Evolutionary conservation across 1,284 basidiomycete species (phyloP).

Genomic region (Marasmius oreades): DNA sequence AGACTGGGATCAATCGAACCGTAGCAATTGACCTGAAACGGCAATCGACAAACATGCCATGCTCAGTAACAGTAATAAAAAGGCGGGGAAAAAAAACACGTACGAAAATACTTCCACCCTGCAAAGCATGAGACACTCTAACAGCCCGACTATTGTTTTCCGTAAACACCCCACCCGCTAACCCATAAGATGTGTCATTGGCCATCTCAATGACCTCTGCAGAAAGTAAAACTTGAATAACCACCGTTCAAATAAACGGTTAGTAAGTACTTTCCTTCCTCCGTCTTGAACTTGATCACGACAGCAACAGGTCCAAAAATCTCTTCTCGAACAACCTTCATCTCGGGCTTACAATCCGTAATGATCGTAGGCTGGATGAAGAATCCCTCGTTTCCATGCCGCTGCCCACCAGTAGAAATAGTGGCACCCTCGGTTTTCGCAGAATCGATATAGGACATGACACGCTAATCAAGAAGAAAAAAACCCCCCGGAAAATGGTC

Average conservation of each 20-base stretch:
- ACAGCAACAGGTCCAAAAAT: slow-evolving; percentile 85
- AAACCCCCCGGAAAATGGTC: slow-evolving; percentile 24
- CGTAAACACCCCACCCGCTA: slow-evolving; percentile 77
- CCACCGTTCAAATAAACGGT: slow-evolving; percentile 4
- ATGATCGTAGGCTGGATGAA: slow-evolving; percentile 83
- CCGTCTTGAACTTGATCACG: slow-evolving; percentile 67
- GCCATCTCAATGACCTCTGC: slow-evolving; percentile 66
- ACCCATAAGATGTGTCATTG: slow-evolving; percentile 83
- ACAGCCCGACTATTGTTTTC: slow-evolving; percentile 65
- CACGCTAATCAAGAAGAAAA: slow-evolving; percentile 39
- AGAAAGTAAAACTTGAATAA: background rate
- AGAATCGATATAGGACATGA: slow-evolving; percentile 83
- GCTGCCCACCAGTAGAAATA: slow-evolving; percentile 73
- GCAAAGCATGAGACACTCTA: slow-evolving; percentile 60
- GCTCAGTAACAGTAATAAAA: too few relatives aligned
- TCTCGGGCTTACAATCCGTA: slow-evolving; percentile 68
- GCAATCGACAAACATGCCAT: background rate
- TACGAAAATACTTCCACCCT: slow-evolving; percentile 72
- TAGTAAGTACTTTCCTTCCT: slow-evolving; percentile 32
- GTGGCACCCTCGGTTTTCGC: slow-evolving; percentile 84
- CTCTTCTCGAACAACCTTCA: slow-evolving; percentile 87
- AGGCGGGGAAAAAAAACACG: background rate
- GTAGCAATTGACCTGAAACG: slow-evolving; percentile 55
- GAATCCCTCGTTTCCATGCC: slow-evolving; percentile 71
- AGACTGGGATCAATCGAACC: slow-evolving; percentile 54